Conservation (phyloP, 148 eudicot genomes). For the Vaccinium corymbosum region DNA sequence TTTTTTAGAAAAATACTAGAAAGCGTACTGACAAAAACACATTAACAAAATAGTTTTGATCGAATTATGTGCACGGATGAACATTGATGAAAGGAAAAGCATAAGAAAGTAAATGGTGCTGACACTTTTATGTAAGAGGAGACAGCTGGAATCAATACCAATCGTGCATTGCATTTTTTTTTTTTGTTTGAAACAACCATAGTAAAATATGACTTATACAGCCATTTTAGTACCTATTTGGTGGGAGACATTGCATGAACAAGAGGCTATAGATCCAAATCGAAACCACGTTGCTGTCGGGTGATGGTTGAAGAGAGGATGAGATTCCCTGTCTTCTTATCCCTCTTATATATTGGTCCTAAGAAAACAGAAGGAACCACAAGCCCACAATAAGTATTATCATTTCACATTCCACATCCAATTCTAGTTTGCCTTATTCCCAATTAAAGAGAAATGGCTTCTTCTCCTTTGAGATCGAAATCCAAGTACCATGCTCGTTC, state of each 20-base stretch:
- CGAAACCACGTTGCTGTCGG: not conserved
- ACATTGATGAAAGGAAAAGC: not conserved
- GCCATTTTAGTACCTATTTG: not conserved
- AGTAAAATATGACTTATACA: not conserved
- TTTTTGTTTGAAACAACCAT: not conserved
- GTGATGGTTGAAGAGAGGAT: not conserved
- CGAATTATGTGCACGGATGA: no score
- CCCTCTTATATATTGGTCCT: not conserved
- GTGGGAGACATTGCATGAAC: not conserved
- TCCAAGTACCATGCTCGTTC: slow-evolving; percentile 21
- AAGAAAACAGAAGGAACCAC: not conserved
- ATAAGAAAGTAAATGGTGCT: not conserved
- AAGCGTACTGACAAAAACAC: no score
- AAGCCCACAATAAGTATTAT: not conserved
- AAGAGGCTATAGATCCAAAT: not conserved
- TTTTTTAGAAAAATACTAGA: no score
- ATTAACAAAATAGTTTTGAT: not conserved
- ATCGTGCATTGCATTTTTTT: slow-evolving; percentile 5
- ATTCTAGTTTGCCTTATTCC: not conserved
- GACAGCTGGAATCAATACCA: not conserved
- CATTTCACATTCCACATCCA: not conserved
- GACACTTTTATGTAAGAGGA: not conserved
- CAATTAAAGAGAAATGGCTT: not conserved
- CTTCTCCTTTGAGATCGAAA: slow-evolving; percentile 12
- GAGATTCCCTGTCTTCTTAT: slow-evolving; percentile 10